Percentiles rank a stretch among this genome's conserved stretches.
These are phyloP conservation scores for Cladosporium sp. DNA, from an alignment of 2,329 filamentous ascomycete genomes.

Conservation along the genomic window DNA sequence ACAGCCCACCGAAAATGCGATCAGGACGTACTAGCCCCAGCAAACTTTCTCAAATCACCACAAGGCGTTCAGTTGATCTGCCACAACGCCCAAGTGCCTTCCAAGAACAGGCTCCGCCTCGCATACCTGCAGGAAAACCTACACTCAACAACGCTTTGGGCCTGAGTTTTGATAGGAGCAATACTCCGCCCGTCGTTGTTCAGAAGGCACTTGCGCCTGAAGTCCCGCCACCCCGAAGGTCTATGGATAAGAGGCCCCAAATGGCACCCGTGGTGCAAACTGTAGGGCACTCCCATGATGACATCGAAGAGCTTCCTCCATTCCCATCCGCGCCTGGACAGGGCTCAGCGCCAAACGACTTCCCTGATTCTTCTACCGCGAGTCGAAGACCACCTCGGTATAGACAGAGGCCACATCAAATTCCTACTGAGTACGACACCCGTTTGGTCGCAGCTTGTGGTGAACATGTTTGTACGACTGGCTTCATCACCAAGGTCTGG, in stretches of 20 bases:
- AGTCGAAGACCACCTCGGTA: slow-evolving; percentile 82
- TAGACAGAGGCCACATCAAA: slow-evolving; percentile 71
- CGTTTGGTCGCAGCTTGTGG: slow-evolving; percentile 86
- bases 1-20: slow-evolving; percentile 31
- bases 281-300: slow-evolving; percentile 43
- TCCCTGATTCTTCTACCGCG: slow-evolving; percentile 79
- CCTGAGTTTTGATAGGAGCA: slow-evolving; percentile 33
- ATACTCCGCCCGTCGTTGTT: slow-evolving; percentile 18
- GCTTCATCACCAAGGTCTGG: slow-evolving; percentile 86
- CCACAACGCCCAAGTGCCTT: slow-evolving; percentile 24
- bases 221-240: slow-evolving; percentile 39
- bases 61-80: slow-evolving; percentile 29
- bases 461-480: slow-evolving; percentile 81
- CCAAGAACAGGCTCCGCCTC: slow-evolving; percentile 25
- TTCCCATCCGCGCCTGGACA: slow-evolving; percentile 5
- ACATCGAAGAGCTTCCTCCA: slow-evolving; percentile 47
- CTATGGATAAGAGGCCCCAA: slow-evolving; percentile 32
- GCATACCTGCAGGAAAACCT: slow-evolving; percentile 34
- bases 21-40: slow-evolving; percentile 20
- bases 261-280: slow-evolving; percentile 28
- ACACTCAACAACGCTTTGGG: slow-evolving; percentile 30
- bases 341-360: slow-evolving; percentile 47
- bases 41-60: slow-evolving; percentile 29
- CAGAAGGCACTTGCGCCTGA: slow-evolving; percentile 32
- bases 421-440: slow-evolving; percentile 83